Evolutionary conservation across 139 green algal species (phyloP), one percentile per base, ranked within the genome.

Genomic region (Penium margaritaceum): DNA sequence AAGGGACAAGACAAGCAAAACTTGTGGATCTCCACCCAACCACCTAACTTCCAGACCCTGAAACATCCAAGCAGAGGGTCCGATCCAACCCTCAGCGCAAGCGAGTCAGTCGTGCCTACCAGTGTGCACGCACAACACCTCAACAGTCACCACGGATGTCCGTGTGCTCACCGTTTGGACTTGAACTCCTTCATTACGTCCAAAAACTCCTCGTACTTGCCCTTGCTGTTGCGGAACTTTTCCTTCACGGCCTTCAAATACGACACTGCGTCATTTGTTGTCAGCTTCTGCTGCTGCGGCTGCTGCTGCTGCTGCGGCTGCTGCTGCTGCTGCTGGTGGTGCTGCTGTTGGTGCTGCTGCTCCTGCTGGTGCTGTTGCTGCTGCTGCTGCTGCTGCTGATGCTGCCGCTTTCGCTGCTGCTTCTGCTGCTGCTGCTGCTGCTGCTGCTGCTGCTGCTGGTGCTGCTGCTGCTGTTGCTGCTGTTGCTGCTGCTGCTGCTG

Each of bases 101-200:
- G n/a, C n/a, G n/a, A n/a, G n/a, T n/a, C n/a, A n/a, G 2, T 19
- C 34, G 29, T 14, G 27, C n/a, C n/a, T n/a, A n/a, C n/a, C n/a
- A n/a, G n/a, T n/a, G n/a, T n/a, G n/a, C n/a, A n/a, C n/a, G n/a
- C n/a, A n/a, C n/a, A n/a, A n/a, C n/a, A n/a, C n/a, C n/a, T n/a
- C n/a, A n/a, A n/a, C n/a, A n/a, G n/a, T n/a, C n/a, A n/a, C n/a
- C n/a, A n/a, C n/a, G n/a, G n/a, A n/a, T n/a, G n/a, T n/a, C n/a
- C n/a, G n/a, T n/a, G n/a, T n/a, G n/a, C 72, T 74, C 14, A 96
- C 91, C 79, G 85, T 70, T 93, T 85, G 1, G 93, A 85, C 75
- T 97, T 98, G 88, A 98, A 98, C 76, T 98, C 88, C 83, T 98
- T 98, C 94, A 98, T 98, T 64, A 98, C 96, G 55, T 98, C 92